phyloP scores from a whole-genome alignment of 768 basidiomycete species.

The Guyanaporus albipodus region DNA sequence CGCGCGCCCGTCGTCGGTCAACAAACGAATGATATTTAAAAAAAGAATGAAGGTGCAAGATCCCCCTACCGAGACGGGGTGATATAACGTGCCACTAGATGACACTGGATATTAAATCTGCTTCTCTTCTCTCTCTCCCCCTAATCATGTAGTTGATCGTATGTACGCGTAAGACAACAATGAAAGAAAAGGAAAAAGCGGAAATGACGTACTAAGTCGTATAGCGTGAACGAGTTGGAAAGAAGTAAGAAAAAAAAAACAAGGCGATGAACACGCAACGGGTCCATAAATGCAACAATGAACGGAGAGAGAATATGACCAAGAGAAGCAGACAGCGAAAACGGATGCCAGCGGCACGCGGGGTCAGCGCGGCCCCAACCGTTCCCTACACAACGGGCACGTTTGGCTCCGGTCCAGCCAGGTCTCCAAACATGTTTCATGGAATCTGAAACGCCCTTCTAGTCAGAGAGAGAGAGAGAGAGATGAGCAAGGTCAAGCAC shows the following conservation, averaged over 20 bases:
- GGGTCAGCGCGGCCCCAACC: constrained; percentile 32
- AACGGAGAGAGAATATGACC: background rate
- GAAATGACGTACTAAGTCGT: constrained; percentile 8
- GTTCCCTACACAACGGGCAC: constrained; percentile 63
- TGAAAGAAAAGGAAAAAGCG: constrained; percentile 4
- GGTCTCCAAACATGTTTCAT: constrained; percentile 56
- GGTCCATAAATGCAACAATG: constrained; percentile 15
- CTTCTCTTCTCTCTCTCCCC: background rate
- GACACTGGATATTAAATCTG: too few relatives aligned
- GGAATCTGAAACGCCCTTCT: constrained; percentile 40
- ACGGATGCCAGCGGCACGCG: background rate
- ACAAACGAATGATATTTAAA: constrained; percentile 28
- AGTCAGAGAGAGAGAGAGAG: too few relatives aligned
- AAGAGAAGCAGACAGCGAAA: background rate
- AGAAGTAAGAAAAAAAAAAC: background rate
- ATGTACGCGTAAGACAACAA: too few relatives aligned
- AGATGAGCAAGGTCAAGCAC: constrained; percentile 17
- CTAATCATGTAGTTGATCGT: background rate
- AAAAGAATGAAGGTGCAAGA: constrained; percentile 24
- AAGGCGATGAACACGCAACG: constrained; percentile 4
- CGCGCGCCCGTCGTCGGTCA: constrained; percentile 1
- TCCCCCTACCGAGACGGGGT: constrained; percentile 1
- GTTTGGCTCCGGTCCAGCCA: constrained; percentile 60
- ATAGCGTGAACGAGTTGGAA: constrained; percentile 10
- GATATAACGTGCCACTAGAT: too few relatives aligned